A percentile compares a stretch with the other conserved stretches of the same genome.
phyloP scores from a whole-genome alignment of 768 basidiomycete genomes.

The Pleurotus salmoneostramineus region DNA sequence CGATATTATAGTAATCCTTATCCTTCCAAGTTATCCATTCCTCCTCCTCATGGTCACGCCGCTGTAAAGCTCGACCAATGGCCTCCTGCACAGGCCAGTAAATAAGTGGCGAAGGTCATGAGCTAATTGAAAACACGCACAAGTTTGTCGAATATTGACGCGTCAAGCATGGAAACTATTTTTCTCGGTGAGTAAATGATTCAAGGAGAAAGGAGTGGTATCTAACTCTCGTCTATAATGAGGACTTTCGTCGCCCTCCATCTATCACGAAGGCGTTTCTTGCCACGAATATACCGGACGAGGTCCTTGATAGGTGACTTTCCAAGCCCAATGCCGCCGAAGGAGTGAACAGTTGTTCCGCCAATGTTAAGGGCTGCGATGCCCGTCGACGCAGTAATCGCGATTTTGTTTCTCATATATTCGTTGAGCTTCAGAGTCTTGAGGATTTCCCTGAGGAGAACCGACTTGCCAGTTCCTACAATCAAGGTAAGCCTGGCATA shows the following conservation, averaged over 20 bases:
- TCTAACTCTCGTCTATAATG: constrained; percentile 72
- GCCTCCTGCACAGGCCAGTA: constrained; percentile 31
- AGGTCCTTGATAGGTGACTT: constrained; percentile 42
- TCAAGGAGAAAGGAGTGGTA: not conserved
- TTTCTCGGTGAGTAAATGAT: not conserved
- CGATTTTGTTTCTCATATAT: constrained; percentile 26
- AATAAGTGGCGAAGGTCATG: constrained; percentile 7
- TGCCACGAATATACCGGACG: constrained; percentile 26
- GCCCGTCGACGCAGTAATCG: constrained; percentile 63
- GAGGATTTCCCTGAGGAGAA: constrained; percentile 64
- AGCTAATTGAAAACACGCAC: constrained; percentile 27
- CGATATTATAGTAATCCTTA: not conserved
- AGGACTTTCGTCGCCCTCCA: constrained; percentile 54
- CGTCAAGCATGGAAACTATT: constrained; percentile 78
- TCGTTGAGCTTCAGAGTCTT: constrained; percentile 25
- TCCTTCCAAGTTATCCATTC: not conserved
- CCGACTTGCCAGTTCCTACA: constrained; percentile 68
- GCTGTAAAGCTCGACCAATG: constrained; percentile 34
- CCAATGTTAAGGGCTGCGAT: constrained; percentile 71
- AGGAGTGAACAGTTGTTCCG: constrained; percentile 64
- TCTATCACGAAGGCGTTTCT: constrained; percentile 20
- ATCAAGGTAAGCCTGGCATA: not conserved
- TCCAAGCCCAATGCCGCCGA: constrained; percentile 62
- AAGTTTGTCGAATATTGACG: constrained; percentile 64
- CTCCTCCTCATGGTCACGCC: constrained; percentile 21